A percentile compares a stretch with the other conserved stretches of the same genome.
Evolutionary conservation across 2,329 filamentous ascomycete genomes (phyloP).

Genomic region (Alternaria sp.): DNA sequence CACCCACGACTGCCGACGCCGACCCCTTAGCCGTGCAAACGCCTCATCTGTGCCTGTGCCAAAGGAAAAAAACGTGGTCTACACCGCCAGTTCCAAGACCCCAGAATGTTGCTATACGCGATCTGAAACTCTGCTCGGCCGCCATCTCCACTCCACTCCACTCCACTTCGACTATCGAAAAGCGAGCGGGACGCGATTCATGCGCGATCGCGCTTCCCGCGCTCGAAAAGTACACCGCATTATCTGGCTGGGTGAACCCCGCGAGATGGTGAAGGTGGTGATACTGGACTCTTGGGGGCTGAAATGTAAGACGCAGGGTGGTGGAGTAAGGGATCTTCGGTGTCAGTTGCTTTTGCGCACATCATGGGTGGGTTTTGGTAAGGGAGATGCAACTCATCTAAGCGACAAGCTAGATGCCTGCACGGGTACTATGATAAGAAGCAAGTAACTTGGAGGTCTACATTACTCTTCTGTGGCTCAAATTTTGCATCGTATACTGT

Average conservation of each 20-base stretch:
- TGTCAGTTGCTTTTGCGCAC: neutral
- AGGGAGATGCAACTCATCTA: neutral
- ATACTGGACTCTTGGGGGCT: slow-evolving; percentile 8
- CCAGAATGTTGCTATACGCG: slow-evolving; percentile 4
- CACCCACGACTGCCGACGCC: neutral
- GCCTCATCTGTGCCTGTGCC: neutral
- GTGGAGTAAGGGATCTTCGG: neutral
- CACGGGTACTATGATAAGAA: neutral
- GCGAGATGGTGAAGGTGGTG: slow-evolving; percentile 24
- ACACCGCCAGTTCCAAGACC: slow-evolving; percentile 13
- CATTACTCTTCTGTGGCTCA: neutral
- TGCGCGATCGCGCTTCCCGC: slow-evolving; percentile 2
- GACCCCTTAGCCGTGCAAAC: neutral
- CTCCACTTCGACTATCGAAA: slow-evolving; percentile 10
- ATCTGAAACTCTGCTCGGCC: slow-evolving; percentile 6
- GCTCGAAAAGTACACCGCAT: slow-evolving; percentile 10
- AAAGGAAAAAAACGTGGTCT: neutral
- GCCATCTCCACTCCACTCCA: slow-evolving; percentile 2
- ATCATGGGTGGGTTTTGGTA: neutral
- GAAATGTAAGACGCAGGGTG: slow-evolving; percentile 11
- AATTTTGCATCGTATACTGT: no score
- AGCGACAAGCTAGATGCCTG: neutral
- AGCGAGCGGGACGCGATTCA: slow-evolving; percentile 3
- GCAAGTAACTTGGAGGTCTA: neutral
- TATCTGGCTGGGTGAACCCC: slow-evolving; percentile 16